phyloP scores from a whole-genome alignment of 495 filamentous ascomycete species.

The Lasiosphaeria miniovina region DNA sequence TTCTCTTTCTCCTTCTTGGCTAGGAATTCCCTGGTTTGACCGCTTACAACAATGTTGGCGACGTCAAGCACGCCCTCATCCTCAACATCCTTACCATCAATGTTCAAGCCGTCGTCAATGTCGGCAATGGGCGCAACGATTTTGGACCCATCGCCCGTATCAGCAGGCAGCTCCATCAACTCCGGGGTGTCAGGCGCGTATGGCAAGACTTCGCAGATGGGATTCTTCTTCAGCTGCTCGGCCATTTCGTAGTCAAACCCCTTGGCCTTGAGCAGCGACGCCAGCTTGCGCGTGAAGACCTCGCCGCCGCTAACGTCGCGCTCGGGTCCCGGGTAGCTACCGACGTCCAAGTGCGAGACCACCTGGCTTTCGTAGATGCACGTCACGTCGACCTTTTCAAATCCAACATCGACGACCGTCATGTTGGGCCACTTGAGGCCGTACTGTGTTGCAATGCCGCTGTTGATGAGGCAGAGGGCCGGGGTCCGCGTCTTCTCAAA shows the following conservation, averaged over 20 bases:
- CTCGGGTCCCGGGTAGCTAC: constrained; percentile 53
- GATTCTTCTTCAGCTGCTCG: constrained; percentile 87
- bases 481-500: constrained; percentile 97
- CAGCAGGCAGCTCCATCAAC: constrained; percentile 52
- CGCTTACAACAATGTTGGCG: constrained; percentile 85
- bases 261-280: constrained; percentile 63
- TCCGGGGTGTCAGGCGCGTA: constrained; percentile 56
- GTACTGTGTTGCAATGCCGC: constrained; percentile 76
- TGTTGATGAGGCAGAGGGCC: constrained; percentile 80
- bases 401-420: constrained; percentile 86
- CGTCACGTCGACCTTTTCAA: constrained; percentile 85
- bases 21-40: constrained; percentile 87
- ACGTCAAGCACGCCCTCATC: constrained; percentile 90
- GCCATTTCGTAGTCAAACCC: constrained; percentile 84
- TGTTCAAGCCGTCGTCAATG: constrained; percentile 49
- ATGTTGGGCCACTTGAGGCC: constrained; percentile 74
- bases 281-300: constrained; percentile 75
- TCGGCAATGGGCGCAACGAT: constrained; percentile 30
- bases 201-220: constrained; percentile 84
- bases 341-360: constrained; percentile 38
- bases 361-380: constrained; percentile 77
- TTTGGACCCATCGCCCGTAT: constrained; percentile 44
- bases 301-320: constrained; percentile 79
- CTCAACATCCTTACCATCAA: constrained; percentile 49
- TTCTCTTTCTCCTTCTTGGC: constrained; percentile 91